Base-by-base conservation (phyloP, 805 yeast genomes). In the Yarrowia osloensis region DNA sequence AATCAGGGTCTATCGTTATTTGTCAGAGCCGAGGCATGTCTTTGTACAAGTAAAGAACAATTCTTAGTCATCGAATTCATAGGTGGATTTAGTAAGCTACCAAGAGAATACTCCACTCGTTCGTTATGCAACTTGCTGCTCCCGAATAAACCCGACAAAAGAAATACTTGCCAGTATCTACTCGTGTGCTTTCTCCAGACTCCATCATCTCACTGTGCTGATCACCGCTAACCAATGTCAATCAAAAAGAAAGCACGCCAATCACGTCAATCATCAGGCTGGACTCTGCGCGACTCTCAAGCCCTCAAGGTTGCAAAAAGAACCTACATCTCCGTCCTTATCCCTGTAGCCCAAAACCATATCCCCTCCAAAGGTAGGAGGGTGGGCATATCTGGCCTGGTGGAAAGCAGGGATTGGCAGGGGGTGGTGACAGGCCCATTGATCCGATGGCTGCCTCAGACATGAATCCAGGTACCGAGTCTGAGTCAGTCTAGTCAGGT, bases 351-450 rank as follows among this genome's bases (percentile, higher is more conserved):
- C n/a, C n/a, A 17, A 21, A 44, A 44, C 29, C 26, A 24, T 44
- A 44, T 44, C 49, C 13, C 19, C 7, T 4, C 35, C 24, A 28
- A 28, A n/a, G 12, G 28, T 50, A 47, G 35, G 7, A 50, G 33
- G 57, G 57, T 50, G 57, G 57, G 57, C 57, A 33, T 50, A 28
- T 19, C 21, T 6, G 26, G 21, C 7, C 26, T 29, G 12, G 24
- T 7, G 7, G 15, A 2, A 50, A 31, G 57, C 57, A 50, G 57
- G 57, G 57, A 50, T 50, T 33, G 57, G 40, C 57, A 50, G 57
- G 57, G 57, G 57, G 11, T n/a, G 24, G 4, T 2, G 37, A 49
- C 55, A 49, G 39, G 39, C 39, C 39, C 37, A 19, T 28, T 47
- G 22, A 11, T 28, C 35, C 17, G 54, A 4, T 6, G 13, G 35